Evolutionary conservation across 202 grass and related monocot genomes (phyloP), one percentile per base, ranked within the genome.

Genomic region (Saccharum hybrid): DNA sequence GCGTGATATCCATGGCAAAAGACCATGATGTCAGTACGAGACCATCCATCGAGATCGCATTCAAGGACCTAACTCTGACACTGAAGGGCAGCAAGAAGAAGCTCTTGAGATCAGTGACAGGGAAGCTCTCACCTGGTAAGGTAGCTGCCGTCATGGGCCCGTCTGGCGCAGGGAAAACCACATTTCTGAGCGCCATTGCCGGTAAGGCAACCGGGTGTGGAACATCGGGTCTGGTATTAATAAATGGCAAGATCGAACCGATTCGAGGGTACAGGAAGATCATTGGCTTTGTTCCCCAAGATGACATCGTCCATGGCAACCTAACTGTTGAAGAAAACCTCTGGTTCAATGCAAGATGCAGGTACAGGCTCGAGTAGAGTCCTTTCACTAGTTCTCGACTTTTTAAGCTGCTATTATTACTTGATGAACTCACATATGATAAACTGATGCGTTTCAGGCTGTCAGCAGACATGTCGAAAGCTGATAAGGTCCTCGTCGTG

Each of bases 221-320:
- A n/a, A 84, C 84, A 48, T 84, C 96, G 1, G 93, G 96, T n/a
- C 28, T 84, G 39, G 72, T 99, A 3, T 86, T 99, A 3, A 99
- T 99, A 85, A 99, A 99, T 67, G 96, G 96, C 1, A 99, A 96
- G 81, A 34, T 90, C 3, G 96, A 99, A 40, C 91, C 96, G 0
- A 85, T 98, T 21, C 96, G 96, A 9, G 91, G 89, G 8, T 98
- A 98, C 61, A 98, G 93, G 86, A 96, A 68, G 76, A 94, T 98
- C 31, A 98, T 98, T 63, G 96, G 96, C 28, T 98, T 98, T 73
- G 96, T 98, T 16, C 96, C 96, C 11, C 96, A 98, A 72, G 96
- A 98, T 80, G 96, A 98, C 56, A 96, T 98, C 28, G 96, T 98
- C 76, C 96, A 98, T 85, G 96, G 96, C 30, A 94, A 98, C 86